These are phyloP conservation scores for Aureobasidium sp. DNA, from an alignment of 2,329 filamentous ascomycete genomes.

Conservation along the genomic window DNA sequence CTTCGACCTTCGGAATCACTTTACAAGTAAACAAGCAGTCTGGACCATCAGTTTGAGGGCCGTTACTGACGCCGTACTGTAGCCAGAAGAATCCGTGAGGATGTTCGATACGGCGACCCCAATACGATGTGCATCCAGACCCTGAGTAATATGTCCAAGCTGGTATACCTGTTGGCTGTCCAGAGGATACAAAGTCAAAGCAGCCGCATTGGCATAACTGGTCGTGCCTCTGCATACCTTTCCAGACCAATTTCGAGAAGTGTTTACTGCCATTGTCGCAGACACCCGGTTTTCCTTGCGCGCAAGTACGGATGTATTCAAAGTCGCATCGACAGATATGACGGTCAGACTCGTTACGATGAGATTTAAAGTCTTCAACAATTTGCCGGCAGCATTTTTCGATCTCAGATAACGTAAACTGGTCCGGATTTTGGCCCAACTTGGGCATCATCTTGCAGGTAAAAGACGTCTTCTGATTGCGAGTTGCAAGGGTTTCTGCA, in stretches of 20 bases:
- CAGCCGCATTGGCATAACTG: background rate
- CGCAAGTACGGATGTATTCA: background rate
- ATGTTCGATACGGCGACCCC: background rate
- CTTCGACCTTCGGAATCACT: background rate
- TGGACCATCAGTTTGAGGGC: background rate
- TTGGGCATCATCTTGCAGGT: background rate
- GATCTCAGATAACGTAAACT: background rate
- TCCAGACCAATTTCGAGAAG: background rate
- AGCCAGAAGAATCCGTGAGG: background rate
- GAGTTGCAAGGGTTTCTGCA: background rate
- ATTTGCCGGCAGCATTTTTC: background rate
- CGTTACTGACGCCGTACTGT: background rate
- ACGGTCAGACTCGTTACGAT: background rate
- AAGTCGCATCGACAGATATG: background rate
- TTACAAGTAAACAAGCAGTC: background rate
- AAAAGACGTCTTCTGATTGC: background rate
- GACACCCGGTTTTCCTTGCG: background rate
- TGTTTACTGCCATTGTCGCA: background rate
- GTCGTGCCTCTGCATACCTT: background rate
- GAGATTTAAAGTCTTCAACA: background rate
- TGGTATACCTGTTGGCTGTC: background rate
- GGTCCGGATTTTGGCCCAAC: background rate
- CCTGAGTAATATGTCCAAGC: background rate
- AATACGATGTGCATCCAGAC: background rate
- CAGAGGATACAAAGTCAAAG: background rate